Base-by-base conservation (phyloP, 2,329 filamentous ascomycete species). In the Hymenoscyphus fraxineus region DNA sequence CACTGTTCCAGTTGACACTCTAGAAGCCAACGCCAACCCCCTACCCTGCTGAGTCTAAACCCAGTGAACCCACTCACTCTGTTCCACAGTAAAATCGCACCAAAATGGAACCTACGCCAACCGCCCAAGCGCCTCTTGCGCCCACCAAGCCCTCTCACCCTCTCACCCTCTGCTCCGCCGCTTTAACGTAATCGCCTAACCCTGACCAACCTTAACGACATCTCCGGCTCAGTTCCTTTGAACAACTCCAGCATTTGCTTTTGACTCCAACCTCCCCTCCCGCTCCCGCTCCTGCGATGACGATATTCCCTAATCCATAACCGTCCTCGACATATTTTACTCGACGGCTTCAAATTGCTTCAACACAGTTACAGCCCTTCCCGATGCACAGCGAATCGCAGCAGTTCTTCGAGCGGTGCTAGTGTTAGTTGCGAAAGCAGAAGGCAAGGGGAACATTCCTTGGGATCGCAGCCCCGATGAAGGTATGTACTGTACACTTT, bases 301-400 rank as follows among this genome's bases (percentile, higher is more conserved):
- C 61, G 55, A 64, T 65, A 66, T 62, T 60, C 19, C 47, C 32
- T 40, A 41, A 12, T 63, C 40, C 32, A 19, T 60, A 41, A 13
- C 40, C 47, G 51, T 59, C 55, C 64, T 61, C 35, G 44, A 61
- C 60, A 56, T 68, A 35, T 51, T 39, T 67, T 66, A 68, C n/a
- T 47, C 65, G 32, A 55, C 60, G 35, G 40, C 54, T 32, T 38
- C 47, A 22, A 27, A 51, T 51, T 35, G 31, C 55, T 63, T 65
- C 58, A 59, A 60, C 60, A 62, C 58, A 35, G 47, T 63, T 63
- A 58, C 54, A 44, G 65, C 64, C 64, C 66, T 71, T 69, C 73
- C 73, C 63, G 68, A 75, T 75, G 73, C 72, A 67, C 71, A 73
- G 69, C 71, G 70, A 69, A 69, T 68, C 65, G 69, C 61, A 66